A percentile compares a stretch with the other conserved stretches of the same genome.
Evolutionary conservation across 768 basidiomycete genomes (phyloP).

Genomic region (Boletus speciosus): DNA sequence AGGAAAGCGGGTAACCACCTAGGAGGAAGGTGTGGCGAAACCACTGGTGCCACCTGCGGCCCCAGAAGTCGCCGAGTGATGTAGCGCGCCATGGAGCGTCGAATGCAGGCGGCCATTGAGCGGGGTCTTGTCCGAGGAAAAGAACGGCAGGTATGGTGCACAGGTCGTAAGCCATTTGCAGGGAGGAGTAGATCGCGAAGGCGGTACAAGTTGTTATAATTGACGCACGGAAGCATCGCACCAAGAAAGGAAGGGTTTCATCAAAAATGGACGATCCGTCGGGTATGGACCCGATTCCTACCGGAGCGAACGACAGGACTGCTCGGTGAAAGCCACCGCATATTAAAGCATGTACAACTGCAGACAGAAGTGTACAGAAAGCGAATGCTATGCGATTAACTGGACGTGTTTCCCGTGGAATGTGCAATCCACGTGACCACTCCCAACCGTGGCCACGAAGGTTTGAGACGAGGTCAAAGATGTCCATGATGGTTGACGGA

Average conservation of each 20-base stretch:
- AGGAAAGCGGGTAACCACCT: slow-evolving; percentile 29
- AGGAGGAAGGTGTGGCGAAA: slow-evolving; percentile 32
- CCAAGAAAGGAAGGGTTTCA: slow-evolving; percentile 24
- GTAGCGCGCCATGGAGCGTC: slow-evolving; percentile 34
- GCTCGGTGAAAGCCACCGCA: slow-evolving; percentile 45
- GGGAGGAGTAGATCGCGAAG: slow-evolving; percentile 41
- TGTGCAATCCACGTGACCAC: slow-evolving; percentile 40
- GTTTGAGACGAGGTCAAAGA: slow-evolving; percentile 48
- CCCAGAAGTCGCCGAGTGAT: slow-evolving; percentile 38
- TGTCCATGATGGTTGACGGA: slow-evolving; percentile 30
- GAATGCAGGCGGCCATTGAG: slow-evolving; percentile 34
- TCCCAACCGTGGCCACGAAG: slow-evolving; percentile 61
- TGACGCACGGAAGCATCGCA: slow-evolving; percentile 37
- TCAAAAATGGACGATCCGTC: slow-evolving; percentile 33
- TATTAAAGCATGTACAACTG: slow-evolving; percentile 35
- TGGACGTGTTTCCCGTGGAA: slow-evolving; percentile 40
- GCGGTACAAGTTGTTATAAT: slow-evolving; percentile 42
- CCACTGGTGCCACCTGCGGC: slow-evolving; percentile 37
- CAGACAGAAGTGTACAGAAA: slow-evolving; percentile 31
- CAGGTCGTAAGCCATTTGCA: slow-evolving; percentile 36
- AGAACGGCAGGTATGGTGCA: slow-evolving; percentile 22
- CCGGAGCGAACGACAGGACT: slow-evolving; percentile 45
- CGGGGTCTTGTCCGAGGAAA: slow-evolving; percentile 28
- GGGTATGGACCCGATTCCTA: slow-evolving; percentile 23
- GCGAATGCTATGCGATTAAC: slow-evolving; percentile 37